These are phyloP conservation scores for Ophiostoma piceae DNA, from an alignment of 2,329 filamentous ascomycete species.

Conservation along the genomic window DNA sequence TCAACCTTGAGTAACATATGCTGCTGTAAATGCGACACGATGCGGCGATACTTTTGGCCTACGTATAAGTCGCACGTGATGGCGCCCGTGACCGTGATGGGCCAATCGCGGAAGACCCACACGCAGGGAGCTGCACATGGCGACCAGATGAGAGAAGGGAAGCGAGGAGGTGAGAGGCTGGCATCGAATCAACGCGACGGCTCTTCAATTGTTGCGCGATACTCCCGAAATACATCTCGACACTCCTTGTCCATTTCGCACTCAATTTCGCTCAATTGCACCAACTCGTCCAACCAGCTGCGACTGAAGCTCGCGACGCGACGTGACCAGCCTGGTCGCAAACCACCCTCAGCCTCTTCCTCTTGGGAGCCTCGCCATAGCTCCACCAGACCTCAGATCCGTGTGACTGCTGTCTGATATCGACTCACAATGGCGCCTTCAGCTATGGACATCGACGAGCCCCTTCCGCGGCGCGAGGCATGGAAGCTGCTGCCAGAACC, in stretches of 20 bases:
- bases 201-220: background rate
- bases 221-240: background rate
- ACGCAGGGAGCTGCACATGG: conserved; percentile 15
- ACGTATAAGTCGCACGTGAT: conserved; percentile 1
- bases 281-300: background rate
- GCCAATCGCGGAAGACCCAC: conserved; percentile 16
- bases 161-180: conserved; percentile 6
- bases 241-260: background rate
- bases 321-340: conserved; percentile 5
- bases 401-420: background rate
- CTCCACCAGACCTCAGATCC: background rate
- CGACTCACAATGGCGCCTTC: conserved; percentile 4
- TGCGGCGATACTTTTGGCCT: background rate
- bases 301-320: conserved; percentile 5
- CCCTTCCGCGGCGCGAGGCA: conserved; percentile 37
- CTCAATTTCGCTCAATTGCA: background rate
- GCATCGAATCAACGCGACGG: background rate
- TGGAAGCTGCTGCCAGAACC: conserved; percentile 47
- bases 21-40: background rate
- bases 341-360: background rate
- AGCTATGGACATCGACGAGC: conserved; percentile 46
- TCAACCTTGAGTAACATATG: background rate
- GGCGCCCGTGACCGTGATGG: background rate
- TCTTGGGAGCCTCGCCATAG: background rate
- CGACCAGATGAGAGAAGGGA: conserved; percentile 6